Base-by-base conservation (phyloP, 306 rosid species). In the Rosa multiflora region DNA sequence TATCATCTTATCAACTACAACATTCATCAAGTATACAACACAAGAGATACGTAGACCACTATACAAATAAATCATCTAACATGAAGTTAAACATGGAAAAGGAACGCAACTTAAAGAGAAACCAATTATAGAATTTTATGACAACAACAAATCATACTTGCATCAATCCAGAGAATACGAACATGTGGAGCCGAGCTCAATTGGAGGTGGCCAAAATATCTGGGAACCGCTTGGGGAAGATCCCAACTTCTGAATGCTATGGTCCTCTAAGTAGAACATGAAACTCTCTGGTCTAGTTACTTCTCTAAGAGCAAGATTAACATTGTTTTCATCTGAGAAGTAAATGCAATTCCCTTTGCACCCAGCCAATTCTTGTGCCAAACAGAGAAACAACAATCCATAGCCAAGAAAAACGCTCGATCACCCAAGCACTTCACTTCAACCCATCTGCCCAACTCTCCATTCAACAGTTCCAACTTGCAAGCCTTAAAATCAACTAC, bases 401-500 rank as follows among this genome's bases (percentile, higher is more conserved):
- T 48, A 15, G 68, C 70, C 88, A 88, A 63, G 18, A 88, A 32
- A 23, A 88, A 51, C 3, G 83, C 75, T 18, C 29, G 67, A 55
- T 67, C 85, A 6, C 73, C 87, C 86, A 88, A 82, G 61, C 78
- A 44, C 15, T 78, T 80, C 61, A 86, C 56, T 55, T 82, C 85
- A 9, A 56, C 85, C 89, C 88, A 88, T 73, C 64, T 56, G 1
- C 89, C 81, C 85, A 83, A 61, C 40, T 88, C 88, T 55, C 82
- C 82, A 73, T 78, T 87, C 48, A 88, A 39, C 42, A 39, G 42
- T 64, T 64, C 70, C 70, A 66, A 21, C 81, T 80, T 88, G 63
- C 73, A 78, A 47, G 79, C 89, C 75, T 86, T 89, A 81, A 94
- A 92, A 68, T 62, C 76, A 4, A 78, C 87, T 4, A 82, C 85